These are phyloP conservation scores for Aureobasidium lini DNA, from an alignment of 2,329 filamentous ascomycete genomes.

Conservation along the genomic window DNA sequence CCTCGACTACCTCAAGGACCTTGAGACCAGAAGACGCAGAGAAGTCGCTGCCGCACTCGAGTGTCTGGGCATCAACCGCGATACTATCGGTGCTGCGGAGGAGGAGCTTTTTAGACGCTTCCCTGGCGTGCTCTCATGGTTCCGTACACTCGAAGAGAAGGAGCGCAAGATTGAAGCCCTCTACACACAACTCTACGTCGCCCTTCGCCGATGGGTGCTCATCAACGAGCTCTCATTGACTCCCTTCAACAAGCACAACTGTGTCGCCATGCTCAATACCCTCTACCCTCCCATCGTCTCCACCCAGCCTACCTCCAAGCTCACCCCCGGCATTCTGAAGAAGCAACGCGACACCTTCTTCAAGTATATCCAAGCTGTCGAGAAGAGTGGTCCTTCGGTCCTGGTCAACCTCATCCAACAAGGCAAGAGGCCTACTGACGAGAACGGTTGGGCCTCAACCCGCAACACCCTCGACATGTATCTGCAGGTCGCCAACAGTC, in stretches of 20 bases:
- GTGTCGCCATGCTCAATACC: conserved; percentile 61
- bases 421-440: conserved; percentile 44
- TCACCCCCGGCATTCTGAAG: conserved; percentile 46
- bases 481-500: conserved; percentile 49
- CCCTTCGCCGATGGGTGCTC: conserved; percentile 57
- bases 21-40: conserved; percentile 52
- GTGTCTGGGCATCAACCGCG: conserved; percentile 43
- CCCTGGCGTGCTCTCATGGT: conserved; percentile 50
- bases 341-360: conserved; percentile 56
- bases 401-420: conserved; percentile 48
- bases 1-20: conserved; percentile 58
- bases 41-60: conserved; percentile 50
- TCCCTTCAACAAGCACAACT: conserved; percentile 58
- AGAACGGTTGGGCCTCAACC: conserved; percentile 48
- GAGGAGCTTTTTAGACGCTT: conserved; percentile 44
- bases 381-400: conserved; percentile 47
- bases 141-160: conserved; percentile 36
- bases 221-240: conserved; percentile 57
- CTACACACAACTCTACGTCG: conserved; percentile 56
- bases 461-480: conserved; percentile 49
- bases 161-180: conserved; percentile 46
- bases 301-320: conserved; percentile 42
- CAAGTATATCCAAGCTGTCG: conserved; percentile 52
- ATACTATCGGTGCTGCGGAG: conserved; percentile 39
- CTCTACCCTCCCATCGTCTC: conserved; percentile 52